Percentiles rank a stretch among this genome's conserved stretches.
These are phyloP conservation scores for Collybia sp. DNA, from an alignment of 768 basidiomycete genomes.

Conservation along the genomic window DNA sequence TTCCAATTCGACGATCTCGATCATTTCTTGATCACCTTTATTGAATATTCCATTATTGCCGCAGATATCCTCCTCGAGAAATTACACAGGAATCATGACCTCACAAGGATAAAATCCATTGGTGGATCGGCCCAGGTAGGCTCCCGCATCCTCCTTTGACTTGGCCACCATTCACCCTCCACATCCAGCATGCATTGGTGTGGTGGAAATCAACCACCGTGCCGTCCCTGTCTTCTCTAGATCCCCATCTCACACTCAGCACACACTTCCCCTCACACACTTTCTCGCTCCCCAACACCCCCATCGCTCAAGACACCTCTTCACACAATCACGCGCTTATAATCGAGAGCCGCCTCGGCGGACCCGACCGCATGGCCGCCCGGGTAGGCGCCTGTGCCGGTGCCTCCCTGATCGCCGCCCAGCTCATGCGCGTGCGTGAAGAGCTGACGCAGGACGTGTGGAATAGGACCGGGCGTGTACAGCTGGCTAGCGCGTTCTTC, in stretches of 20 bases:
- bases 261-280: slow-evolving; percentile 62
- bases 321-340: slow-evolving; percentile 74
- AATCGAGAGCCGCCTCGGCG: slow-evolving; percentile 72
- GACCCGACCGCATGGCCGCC: slow-evolving; percentile 71
- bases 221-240: slow-evolving; percentile 66
- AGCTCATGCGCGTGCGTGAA: slow-evolving; percentile 75
- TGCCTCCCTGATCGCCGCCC: slow-evolving; percentile 68
- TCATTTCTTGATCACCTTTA: slow-evolving; percentile 25
- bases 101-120: slow-evolving; percentile 68
- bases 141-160: slow-evolving; percentile 1
- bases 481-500: slow-evolving; percentile 73
- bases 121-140: slow-evolving; percentile 78
- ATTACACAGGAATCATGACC: slow-evolving; percentile 62
- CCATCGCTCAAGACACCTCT: slow-evolving; percentile 75
- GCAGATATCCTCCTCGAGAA: slow-evolving; percentile 78
- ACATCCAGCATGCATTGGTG: slow-evolving; percentile 60
- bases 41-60: slow-evolving; percentile 2
- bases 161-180: slow-evolving; percentile 8
- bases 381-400: slow-evolving; percentile 73
- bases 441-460: slow-evolving; percentile 75
- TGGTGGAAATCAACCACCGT: slow-evolving; percentile 85
- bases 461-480: slow-evolving; percentile 70
- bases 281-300: slow-evolving; percentile 71
- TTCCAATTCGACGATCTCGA: slow-evolving; percentile 15
- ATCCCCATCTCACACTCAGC: slow-evolving; percentile 66